These are phyloP conservation scores for Polyrhizophydium stewartii DNA, from an alignment of 371 early-diverging fungal genomes.

Conservation along the genomic window DNA sequence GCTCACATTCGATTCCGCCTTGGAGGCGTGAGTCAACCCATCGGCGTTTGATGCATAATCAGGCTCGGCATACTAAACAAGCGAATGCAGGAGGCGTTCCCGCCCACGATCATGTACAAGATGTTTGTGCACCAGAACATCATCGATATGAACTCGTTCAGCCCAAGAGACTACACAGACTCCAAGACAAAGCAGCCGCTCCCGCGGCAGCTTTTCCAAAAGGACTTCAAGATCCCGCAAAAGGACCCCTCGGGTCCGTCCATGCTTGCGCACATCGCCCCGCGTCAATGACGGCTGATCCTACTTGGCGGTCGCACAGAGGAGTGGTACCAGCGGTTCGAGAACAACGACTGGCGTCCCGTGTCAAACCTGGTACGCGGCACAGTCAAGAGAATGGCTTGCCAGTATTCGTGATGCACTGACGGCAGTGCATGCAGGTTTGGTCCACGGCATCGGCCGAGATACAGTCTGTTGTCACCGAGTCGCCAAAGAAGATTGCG, in stretches of 20 bases:
- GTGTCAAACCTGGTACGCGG: conserved; percentile 32
- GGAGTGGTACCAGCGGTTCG: conserved; percentile 46
- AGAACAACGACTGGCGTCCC: conserved; percentile 54
- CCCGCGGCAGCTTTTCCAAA: conserved; percentile 25
- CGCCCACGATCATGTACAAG: conserved; percentile 51
- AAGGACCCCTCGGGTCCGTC: not conserved
- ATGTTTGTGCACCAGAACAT: conserved; percentile 40
- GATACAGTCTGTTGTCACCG: no score
- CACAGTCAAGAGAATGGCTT: conserved; percentile 4
- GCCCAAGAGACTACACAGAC: conserved; percentile 46
- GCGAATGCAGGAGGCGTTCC: conserved; percentile 36
- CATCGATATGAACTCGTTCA: conserved; percentile 47
- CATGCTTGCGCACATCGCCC: not conserved
- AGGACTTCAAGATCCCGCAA: conserved; percentile 1
- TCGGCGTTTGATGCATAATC: no score
- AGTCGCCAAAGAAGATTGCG: not conserved
- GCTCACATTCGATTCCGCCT: conserved; percentile 48
- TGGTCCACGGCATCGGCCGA: not conserved
- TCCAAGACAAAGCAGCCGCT: conserved; percentile 15
- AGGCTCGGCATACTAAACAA: no score
- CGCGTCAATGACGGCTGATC: not conserved
- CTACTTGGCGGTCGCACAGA: conserved; percentile 5
- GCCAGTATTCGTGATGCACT: not conserved
- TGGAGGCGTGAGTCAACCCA: conserved; percentile 39
- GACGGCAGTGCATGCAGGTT: not conserved